A percentile compares a stretch with the other conserved stretches of the same genome.
phyloP scores from a whole-genome alignment of 23 red algal species.

The Cyanidioschyzon merolae region DNA sequence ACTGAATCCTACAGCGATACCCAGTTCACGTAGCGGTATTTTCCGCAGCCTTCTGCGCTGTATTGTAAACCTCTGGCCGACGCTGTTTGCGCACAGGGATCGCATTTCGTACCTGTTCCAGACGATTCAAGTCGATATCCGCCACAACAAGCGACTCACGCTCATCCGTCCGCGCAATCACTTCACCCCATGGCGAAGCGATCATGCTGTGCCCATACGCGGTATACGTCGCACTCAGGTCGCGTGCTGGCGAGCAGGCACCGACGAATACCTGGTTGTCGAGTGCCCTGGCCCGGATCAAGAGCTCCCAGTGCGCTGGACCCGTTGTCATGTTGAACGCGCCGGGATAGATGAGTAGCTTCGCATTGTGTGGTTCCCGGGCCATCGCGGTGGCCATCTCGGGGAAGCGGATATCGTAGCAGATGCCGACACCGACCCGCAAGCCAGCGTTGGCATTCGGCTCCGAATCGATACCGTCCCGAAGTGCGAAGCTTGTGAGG shows the following conservation, averaged over 20 bases:
- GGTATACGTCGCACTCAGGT: constrained; percentile 42
- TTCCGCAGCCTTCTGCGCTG: no score
- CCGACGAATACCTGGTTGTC: constrained; percentile 92
- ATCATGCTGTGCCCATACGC: constrained; percentile 87
- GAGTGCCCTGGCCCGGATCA: constrained; percentile 62
- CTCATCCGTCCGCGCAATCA: constrained; percentile 52
- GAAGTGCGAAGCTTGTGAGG: constrained; percentile 41
- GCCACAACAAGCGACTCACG: constrained; percentile 45
- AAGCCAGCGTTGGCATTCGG: constrained; percentile 21
- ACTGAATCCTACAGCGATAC: no score
- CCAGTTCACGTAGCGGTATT: no score
- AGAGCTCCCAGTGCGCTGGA: constrained; percentile 91
- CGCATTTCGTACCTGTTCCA: constrained; percentile 37
- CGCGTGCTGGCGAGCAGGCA: constrained; percentile 65
- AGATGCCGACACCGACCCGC: constrained; percentile 73
- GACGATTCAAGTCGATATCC: constrained; percentile 34
- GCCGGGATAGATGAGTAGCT: constrained; percentile 62
- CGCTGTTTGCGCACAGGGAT: constrained; percentile 58
- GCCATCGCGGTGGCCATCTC: constrained; percentile 59
- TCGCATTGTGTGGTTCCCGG: constrained; percentile 28
- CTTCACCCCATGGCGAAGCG: constrained; percentile 82
- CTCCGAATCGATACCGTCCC: neutral
- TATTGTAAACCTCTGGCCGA: constrained; percentile 61
- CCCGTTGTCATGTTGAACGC: constrained; percentile 99
- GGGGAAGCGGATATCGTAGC: constrained; percentile 93